phyloP scores from a whole-genome alignment of 2,329 filamentous ascomycete genomes.

The Fusarium acutatum region DNA sequence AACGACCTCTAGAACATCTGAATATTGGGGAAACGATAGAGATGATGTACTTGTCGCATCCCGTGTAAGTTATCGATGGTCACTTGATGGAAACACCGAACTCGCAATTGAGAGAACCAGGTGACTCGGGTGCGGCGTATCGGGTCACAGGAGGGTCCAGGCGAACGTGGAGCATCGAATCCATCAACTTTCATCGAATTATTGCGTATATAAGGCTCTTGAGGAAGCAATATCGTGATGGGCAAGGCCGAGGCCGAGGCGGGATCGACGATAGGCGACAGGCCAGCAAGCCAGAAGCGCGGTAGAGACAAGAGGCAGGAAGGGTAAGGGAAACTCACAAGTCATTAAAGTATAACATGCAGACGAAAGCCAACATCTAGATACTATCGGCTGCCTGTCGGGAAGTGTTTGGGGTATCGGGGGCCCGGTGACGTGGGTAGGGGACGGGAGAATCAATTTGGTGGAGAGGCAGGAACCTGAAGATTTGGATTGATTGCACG shows the following conservation, averaged over 20 bases:
- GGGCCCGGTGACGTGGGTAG: constrained; percentile 43
- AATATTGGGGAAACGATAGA: constrained; percentile 39
- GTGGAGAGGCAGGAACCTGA: constrained; percentile 47
- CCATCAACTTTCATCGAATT: constrained; percentile 46
- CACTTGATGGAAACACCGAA: constrained; percentile 55
- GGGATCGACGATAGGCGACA: constrained; percentile 50
- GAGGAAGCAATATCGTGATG: constrained; percentile 48
- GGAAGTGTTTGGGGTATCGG: constrained; percentile 41
- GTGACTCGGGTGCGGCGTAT: constrained; percentile 29
- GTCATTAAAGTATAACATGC: constrained; percentile 57
- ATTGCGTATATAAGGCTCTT: constrained; percentile 36
- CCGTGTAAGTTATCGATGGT: constrained; percentile 54
- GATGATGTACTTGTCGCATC: constrained; percentile 55
- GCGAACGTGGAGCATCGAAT: constrained; percentile 47
- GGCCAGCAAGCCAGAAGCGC: constrained; percentile 46
- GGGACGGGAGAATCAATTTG: constrained; percentile 46
- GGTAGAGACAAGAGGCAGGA: constrained; percentile 40
- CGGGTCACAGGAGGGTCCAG: constrained; percentile 41
- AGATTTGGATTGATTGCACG: constrained; percentile 50
- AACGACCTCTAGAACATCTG: constrained; percentile 29
- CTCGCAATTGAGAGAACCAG: constrained; percentile 53
- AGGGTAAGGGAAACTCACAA: constrained; percentile 55
- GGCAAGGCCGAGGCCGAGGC: constrained; percentile 44
- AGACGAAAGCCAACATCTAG: constrained; percentile 47
- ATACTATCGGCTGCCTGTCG: constrained; percentile 36